Base-by-base conservation (phyloP, 768 basidiomycete genomes). In the Rickenella mellea region DNA sequence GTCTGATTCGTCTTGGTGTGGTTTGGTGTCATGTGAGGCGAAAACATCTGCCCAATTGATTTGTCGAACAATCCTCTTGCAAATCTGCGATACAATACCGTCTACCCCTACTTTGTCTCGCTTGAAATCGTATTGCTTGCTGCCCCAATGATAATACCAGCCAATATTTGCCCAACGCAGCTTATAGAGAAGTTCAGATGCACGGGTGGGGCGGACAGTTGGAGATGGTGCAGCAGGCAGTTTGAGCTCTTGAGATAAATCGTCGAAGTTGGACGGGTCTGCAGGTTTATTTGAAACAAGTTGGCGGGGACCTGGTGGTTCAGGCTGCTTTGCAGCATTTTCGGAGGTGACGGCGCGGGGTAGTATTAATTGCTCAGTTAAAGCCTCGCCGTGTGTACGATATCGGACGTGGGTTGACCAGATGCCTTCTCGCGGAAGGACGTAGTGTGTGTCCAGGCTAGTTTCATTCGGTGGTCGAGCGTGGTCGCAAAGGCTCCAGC, bases 81-180 rank as follows among this genome's bases (percentile, higher is more conserved):
- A 94, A 2, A 86, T 54, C 6, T 65, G 52, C 9, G 69, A 63
- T 26, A 94, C 56, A 6, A 67, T 63, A 2, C 62, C 50, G 36
- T 82, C 75, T 33, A 97, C 77, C 0, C 67, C 66, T 0, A 76
- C 80, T 43, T 74, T 77, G 2, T 76, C 76, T 40, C 71, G 78
- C 1, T 76, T 72, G 50, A 96, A 92, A 54, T 96, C 89, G 55
- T 99, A 99, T 45, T 86, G 81, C 54, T 98, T 99, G 22, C 79
- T 86, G 2, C 88, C 86, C 94, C 94, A 97, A 65, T 98, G 90
- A 60, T 99, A 99, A 40, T 76, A 87, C 79, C 86, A 87, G 8
- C 94, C 94, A 38, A 99, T 83, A 53, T 94, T 98, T 1, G 90
- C 84, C 94, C 94, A 99, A 37, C 94, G 74, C 37, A 99, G 58